phyloP scores from a whole-genome alignment of 2,329 filamentous ascomycete species.

The Dryadomyces sulphureus region DNA sequence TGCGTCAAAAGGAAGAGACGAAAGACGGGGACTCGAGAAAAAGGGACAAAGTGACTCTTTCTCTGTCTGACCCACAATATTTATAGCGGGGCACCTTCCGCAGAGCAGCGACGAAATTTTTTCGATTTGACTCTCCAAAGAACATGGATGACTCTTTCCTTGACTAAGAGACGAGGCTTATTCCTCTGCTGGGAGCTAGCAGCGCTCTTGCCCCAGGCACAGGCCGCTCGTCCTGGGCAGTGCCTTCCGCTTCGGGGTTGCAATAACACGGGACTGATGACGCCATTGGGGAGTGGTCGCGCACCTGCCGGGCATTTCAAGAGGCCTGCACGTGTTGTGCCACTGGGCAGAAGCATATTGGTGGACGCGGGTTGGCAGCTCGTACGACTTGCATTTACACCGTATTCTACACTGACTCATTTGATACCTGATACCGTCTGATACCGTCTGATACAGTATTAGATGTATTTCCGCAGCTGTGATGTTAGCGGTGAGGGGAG shows the following conservation, averaged over 20 bases:
- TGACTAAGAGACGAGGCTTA: too few relatives aligned
- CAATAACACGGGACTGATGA: neutral
- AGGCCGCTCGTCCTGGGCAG: neutral
- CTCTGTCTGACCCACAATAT: neutral
- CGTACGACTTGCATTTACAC: too few relatives aligned
- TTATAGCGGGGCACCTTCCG: neutral
- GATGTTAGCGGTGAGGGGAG: neutral
- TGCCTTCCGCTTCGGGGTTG: neutral
- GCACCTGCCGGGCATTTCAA: neutral
- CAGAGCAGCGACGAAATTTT: neutral
- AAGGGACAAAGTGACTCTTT: neutral
- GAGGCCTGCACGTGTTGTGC: too few relatives aligned
- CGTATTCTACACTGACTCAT: too few relatives aligned
- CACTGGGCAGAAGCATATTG: too few relatives aligned
- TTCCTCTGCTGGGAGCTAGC: neutral
- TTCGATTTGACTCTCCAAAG: neutral
- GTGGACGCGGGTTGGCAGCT: too few relatives aligned
- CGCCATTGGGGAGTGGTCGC: neutral
- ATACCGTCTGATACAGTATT: too few relatives aligned
- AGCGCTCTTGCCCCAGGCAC: too few relatives aligned
- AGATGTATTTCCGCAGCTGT: conserved; percentile 8
- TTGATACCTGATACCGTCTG: too few relatives aligned
- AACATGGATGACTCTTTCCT: too few relatives aligned
- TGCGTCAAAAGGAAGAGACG: neutral
- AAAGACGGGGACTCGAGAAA: neutral